phyloP scores from a whole-genome alignment of 192 early-diverging fungal genomes.

The Diversispora epigaea region DNA sequence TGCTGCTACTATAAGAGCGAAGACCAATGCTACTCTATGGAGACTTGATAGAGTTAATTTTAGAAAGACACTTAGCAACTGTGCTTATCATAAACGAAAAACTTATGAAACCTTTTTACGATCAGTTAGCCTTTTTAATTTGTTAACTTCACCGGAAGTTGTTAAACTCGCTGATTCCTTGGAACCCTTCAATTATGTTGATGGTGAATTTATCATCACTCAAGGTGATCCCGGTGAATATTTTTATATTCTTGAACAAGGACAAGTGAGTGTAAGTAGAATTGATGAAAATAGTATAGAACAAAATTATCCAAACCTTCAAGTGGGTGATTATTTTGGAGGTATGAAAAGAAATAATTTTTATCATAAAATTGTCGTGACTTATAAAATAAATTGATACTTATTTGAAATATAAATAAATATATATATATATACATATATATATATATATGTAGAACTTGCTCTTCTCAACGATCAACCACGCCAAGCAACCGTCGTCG shows the following conservation, averaged over 20 bases:
- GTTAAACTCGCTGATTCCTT: slow-evolving; percentile 72
- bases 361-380: background rate
- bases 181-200: slow-evolving; percentile 58
- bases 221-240: slow-evolving; percentile 68
- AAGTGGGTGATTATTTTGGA: slow-evolving; percentile 70
- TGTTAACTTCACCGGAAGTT: slow-evolving; percentile 48
- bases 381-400: background rate
- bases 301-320: slow-evolving; percentile 41
- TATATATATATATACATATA: background rate
- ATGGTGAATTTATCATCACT: slow-evolving; percentile 58
- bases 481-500: slow-evolving; percentile 60
- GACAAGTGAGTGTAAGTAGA: slow-evolving; percentile 57
- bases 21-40: slow-evolving; percentile 37
- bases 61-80: slow-evolving; percentile 37
- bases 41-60: slow-evolving; percentile 47
- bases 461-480: slow-evolving; percentile 66
- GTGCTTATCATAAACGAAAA: slow-evolving; percentile 37
- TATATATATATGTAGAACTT: slow-evolving; percentile 57
- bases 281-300: slow-evolving; percentile 54
- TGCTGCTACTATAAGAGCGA: slow-evolving; percentile 44
- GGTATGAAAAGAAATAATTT: slow-evolving; percentile 43
- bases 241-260: slow-evolving; percentile 70
- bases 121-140: slow-evolving; percentile 34
- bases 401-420: background rate
- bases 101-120: slow-evolving; percentile 43